These are phyloP conservation scores for Peronospora belbahrii DNA, from an alignment of 352 stramenopile species.

Conservation along the genomic window DNA sequence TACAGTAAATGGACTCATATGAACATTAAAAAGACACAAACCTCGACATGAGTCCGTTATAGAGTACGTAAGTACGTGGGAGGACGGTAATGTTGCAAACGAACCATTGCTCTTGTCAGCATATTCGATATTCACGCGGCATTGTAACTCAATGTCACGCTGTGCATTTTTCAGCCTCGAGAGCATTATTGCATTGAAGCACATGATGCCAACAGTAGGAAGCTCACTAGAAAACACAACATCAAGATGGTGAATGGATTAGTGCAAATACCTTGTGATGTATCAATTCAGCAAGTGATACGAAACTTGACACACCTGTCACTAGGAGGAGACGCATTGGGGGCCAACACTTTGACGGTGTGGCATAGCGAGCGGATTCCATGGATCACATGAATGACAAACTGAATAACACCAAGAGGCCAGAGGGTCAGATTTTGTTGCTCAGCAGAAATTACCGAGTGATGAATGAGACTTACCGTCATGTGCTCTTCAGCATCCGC, in stretches of 20 bases:
- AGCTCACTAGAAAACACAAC: conserved; percentile 11
- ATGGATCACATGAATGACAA: conserved; percentile 87
- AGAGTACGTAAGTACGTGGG: conserved; percentile 39
- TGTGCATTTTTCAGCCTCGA: conserved; percentile 30
- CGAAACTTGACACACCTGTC: conserved; percentile 15
- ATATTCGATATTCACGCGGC: conserved; percentile 28
- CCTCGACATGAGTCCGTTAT: conserved; percentile 48
- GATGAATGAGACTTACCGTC: conserved; percentile 33
- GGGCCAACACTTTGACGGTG: conserved; percentile 63
- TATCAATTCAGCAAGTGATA: neutral
- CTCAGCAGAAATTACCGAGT: neutral
- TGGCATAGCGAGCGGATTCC: conserved; percentile 89
- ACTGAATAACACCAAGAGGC: too few relatives aligned
- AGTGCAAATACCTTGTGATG: neutral
- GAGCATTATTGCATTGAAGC: conserved; percentile 22
- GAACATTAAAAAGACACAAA: conserved; percentile 11
- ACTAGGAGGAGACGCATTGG: conserved; percentile 25
- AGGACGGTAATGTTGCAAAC: conserved; percentile 1
- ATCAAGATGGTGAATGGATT: neutral
- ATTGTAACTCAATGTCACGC: conserved; percentile 41
- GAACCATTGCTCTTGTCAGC: neutral
- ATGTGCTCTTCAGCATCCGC: conserved; percentile 83
- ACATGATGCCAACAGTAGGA: conserved; percentile 27
- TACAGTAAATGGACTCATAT: too few relatives aligned
- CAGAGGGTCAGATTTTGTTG: neutral